Evolutionary conservation across 495 filamentous ascomycete species (phyloP), one percentile per base, ranked within the genome.

Genomic region (Lophium mytilinum): DNA sequence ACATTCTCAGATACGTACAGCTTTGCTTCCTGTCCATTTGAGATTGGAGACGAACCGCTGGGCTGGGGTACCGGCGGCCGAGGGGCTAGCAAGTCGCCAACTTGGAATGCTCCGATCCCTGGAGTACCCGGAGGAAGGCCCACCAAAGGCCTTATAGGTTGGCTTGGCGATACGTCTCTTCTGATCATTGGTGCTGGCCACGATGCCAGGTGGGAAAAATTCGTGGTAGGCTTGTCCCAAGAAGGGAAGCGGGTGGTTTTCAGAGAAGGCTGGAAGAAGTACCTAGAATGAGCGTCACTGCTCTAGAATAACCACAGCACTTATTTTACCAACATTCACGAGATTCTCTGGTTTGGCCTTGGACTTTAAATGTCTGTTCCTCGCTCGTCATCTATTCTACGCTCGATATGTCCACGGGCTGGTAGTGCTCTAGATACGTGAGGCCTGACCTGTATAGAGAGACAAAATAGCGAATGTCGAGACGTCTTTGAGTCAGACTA

Each of bases 1-100:
- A 68, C 89, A 6, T 90, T 96, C 63, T 89, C 86, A 0, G 90
- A 96, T 58, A 74, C 83, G n/a, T 92, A 94, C 66, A 90, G 87
- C 1, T 85, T 87, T 63, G 77, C 85, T 34, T 85, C 80, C 30
- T 75, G 79, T 1, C 81, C 84, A 51, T 94, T 95, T 63, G 86
- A 90, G 61, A 83, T 87, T 9, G 89, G 86, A 10, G 85, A 90
- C 18, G 87, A 90, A 64, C 72, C 75, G 1, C 62, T 56, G 35
- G 51, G 56, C 18, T 58, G 53, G 56, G 46, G 60, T 43, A 55
- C 64, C 57, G 33, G 65, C 50, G 24, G 34, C 15, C 46, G 57
- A 48, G 34, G 42, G 17, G 45, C 43, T 19, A 21, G 43, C 37
- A 59, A 57, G 39, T 50, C 66, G 42, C 52, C 58, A 18, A 65